phyloP scores from a whole-genome alignment of 805 yeast genomes.

The Ogataea sp. region DNA sequence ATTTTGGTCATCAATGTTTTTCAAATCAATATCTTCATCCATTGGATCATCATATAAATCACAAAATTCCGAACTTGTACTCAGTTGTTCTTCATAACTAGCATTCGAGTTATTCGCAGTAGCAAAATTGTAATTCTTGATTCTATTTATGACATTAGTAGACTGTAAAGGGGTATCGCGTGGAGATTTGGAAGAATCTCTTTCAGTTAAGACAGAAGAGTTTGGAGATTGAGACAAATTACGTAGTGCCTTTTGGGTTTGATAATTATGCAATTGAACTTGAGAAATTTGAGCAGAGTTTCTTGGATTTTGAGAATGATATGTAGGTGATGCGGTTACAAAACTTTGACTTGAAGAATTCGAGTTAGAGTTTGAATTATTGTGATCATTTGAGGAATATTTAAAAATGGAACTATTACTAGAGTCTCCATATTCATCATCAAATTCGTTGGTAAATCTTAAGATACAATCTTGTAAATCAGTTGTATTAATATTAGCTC shows the following conservation, averaged over 20 bases:
- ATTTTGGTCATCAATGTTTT: conserved; percentile 17
- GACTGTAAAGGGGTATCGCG: background rate
- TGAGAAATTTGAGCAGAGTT: background rate
- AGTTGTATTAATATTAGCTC: conserved; percentile 26
- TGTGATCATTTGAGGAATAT: background rate
- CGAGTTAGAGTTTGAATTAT: background rate
- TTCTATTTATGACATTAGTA: background rate
- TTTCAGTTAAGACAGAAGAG: background rate
- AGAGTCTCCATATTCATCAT: conserved; percentile 19
- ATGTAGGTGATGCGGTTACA: background rate
- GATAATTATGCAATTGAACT: background rate
- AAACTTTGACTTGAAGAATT: background rate
- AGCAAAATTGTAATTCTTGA: background rate
- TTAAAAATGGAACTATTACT: conserved; percentile 1
- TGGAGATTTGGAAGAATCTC: background rate
- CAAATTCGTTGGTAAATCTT: conserved; percentile 33
- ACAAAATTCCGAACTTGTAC: no score
- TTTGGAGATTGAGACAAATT: no score
- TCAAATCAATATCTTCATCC: conserved; percentile 20
- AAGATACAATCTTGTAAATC: conserved; percentile 33
- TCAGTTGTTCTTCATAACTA: background rate
- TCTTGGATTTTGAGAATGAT: no score
- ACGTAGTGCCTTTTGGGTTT: background rate
- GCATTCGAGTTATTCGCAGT: background rate
- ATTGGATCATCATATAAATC: conserved; percentile 12